These are phyloP conservation scores for Cajanus cajan DNA, from an alignment of 306 rosid genomes.

Conservation along the genomic window DNA sequence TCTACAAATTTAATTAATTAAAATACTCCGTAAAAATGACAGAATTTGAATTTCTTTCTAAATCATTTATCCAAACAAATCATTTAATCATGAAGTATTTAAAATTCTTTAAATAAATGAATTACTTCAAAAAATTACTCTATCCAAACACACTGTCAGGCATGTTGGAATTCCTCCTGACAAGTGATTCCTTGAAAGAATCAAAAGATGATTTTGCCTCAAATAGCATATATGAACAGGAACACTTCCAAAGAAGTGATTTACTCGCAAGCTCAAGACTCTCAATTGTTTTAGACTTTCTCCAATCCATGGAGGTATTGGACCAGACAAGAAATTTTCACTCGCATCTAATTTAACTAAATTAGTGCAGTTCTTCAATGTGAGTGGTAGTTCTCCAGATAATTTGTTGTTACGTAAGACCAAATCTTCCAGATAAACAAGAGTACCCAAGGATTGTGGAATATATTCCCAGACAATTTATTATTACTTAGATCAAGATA, in stretches of 20 bases:
- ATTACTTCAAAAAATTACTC: too few species aligned
- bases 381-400: not conserved
- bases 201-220: not conserved
- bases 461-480: not conserved
- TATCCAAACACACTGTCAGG: too few species aligned
- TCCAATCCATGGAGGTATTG: conserved; percentile 27
- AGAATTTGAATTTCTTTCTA: too few species aligned
- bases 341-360: not conserved
- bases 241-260: not conserved
- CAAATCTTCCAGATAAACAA: not conserved
- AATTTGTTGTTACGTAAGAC: conserved; percentile 1
- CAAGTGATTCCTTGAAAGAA: not conserved
- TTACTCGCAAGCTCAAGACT: not conserved
- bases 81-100: too few species aligned
- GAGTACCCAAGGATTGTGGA: not conserved
- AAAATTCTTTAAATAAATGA: too few species aligned
- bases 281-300: not conserved
- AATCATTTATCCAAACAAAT: too few species aligned
- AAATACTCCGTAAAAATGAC: too few species aligned
- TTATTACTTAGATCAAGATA: conserved; percentile 26
- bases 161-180: not conserved
- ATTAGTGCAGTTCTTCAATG: not conserved
- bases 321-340: not conserved
- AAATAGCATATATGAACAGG: not conserved
- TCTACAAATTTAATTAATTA: too few species aligned